Base-by-base conservation (phyloP, 225 moss, liverwort and hornwort species). In the Ulota crispa region DNA sequence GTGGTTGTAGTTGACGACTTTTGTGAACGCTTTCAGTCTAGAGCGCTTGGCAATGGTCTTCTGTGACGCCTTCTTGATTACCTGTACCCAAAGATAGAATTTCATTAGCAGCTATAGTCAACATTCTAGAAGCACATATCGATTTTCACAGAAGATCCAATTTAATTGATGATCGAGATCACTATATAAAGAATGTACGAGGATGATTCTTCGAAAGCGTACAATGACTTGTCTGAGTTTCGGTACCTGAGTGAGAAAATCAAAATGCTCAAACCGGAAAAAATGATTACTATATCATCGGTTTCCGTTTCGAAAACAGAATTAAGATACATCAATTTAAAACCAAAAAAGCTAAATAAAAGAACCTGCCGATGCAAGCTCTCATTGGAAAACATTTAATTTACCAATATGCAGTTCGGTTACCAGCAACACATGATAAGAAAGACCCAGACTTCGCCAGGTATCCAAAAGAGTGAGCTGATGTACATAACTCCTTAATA, bases 11-110 rank as follows among this genome's bases (percentile, higher is more conserved):
- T 93, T 93, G 14, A 95, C 92, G 9, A 93, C 92, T 84, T 95
- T 95, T 6, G 91, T 90, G 61, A 93, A 93, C 32, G 87, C 90
- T 89, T 95, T 93, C 90, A 93, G 81, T 34, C 95, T 91, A 30
- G 95, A 95, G 70, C 94, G 89, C 94, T 95, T 95, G 21, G 95
- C 95, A 77, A 95, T 94, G n/a, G 85, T 93, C 90, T 92, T 95
- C 74, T 86, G 87, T 1, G 93, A 94, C 19, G 93, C 91, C 86
- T 90, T 95, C 89, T 93, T 95, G 62, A 92, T 93, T 9, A 95
- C 92, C 90, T 92, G 72, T 73, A 80, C 67, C 26, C 47, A 64
- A 52, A 59, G 34, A 14, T 41, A 56, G 20, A 72, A 61, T 43
- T 32, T 4, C 4, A 3, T 61, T n/a, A 19, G 20, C 7, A 21